These are phyloP conservation scores for Anethum foeniculum DNA, from an alignment of 140 eudicot genomes.

Conservation along the genomic window DNA sequence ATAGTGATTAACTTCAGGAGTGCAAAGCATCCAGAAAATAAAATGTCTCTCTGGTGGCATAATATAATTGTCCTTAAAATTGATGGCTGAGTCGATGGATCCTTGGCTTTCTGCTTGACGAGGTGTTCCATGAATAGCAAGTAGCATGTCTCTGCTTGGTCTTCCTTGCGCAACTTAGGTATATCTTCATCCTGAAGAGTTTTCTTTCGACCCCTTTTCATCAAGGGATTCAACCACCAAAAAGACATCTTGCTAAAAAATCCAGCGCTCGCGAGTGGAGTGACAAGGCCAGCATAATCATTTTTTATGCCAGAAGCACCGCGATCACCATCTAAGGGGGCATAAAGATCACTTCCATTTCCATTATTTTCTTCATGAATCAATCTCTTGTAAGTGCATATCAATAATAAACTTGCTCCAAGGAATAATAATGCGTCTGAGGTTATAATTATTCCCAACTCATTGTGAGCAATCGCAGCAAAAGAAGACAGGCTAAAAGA, in stretches of 20 bases:
- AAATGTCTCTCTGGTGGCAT: slow-evolving; percentile 64
- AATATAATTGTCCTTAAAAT: slow-evolving; percentile 50
- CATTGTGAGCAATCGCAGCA: slow-evolving; percentile 25
- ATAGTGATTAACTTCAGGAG: slow-evolving; percentile 53
- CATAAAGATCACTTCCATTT: slow-evolving; percentile 23
- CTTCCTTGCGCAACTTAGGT: slow-evolving; percentile 57
- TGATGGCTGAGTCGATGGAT: slow-evolving; percentile 47
- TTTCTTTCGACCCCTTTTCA: slow-evolving; percentile 61
- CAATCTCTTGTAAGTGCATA: slow-evolving; percentile 63
- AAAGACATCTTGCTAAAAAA: slow-evolving; percentile 57
- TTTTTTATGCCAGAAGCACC: slow-evolving; percentile 25
- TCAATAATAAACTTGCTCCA: slow-evolving; percentile 57
- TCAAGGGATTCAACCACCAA: slow-evolving; percentile 89
- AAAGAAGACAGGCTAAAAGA: slow-evolving; percentile 37
- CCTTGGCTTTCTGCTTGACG: slow-evolving; percentile 29
- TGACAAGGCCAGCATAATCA: slow-evolving; percentile 25
- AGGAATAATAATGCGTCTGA: slow-evolving; percentile 45
- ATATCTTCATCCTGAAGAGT: slow-evolving; percentile 75
- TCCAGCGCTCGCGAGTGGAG: slow-evolving; percentile 67
- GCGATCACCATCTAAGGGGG: slow-evolving; percentile 41
- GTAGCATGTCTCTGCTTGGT: slow-evolving; percentile 77
- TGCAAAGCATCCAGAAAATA: slow-evolving; percentile 80
- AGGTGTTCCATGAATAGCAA: slow-evolving; percentile 32
- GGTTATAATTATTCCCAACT: slow-evolving; percentile 36
- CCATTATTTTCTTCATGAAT: slow-evolving; percentile 31